Evolutionary conservation across 208 protist species (phyloP), one percentile per base, ranked within the genome.

Genomic region (Wallacemonas sp.): DNA sequence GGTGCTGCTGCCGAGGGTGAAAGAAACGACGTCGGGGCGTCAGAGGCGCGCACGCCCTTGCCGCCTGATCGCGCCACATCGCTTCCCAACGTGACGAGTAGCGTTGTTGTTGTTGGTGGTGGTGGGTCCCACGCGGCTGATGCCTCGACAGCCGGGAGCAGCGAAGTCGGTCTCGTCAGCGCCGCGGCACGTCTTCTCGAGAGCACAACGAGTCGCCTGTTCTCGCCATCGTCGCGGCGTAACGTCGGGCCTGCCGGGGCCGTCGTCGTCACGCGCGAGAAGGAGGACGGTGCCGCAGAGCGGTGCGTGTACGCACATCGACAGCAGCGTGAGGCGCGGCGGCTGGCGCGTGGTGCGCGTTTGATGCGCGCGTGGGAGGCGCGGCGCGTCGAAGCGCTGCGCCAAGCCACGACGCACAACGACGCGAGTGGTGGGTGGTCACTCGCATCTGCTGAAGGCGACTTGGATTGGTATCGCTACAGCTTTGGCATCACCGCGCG

Each of bases 401-500:
- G 24, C 8, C 41, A n/a, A 14, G 41, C 41, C 17, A 21, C 41
- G 11, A 6, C 11, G 41, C 17, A 47, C 41, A n/a, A 19, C 1
- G 16, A 55, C 21, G 26, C n/a, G 11, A 55, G 47, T 17, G 12
- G 44, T 23, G 19, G 8, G 19, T 9, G 12, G 44, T 17, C 0
- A 17, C 19, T 17, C 9, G 0, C 44, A 17, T 41, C 36, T 41
- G 12, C 9, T 41, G 36, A n/a, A n/a, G n/a, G n/a, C n/a, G n/a
- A n/a, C n/a, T n/a, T n/a, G n/a, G n/a, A n/a, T 6, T 55, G 47
- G 47, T 55, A 55, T 39, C 9, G 3, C 8, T 58, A 43, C 32
- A 24, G 52, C 30, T 58, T 58, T 27, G 30, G 30, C n/a, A 58
- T 58, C 52, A 58, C 52, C 52, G n/a, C 32, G 14, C 6, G 23